Percentiles rank a stretch among this genome's conserved stretches.
phyloP scores from a whole-genome alignment of 139 green algal species.

The Chara braunii region DNA sequence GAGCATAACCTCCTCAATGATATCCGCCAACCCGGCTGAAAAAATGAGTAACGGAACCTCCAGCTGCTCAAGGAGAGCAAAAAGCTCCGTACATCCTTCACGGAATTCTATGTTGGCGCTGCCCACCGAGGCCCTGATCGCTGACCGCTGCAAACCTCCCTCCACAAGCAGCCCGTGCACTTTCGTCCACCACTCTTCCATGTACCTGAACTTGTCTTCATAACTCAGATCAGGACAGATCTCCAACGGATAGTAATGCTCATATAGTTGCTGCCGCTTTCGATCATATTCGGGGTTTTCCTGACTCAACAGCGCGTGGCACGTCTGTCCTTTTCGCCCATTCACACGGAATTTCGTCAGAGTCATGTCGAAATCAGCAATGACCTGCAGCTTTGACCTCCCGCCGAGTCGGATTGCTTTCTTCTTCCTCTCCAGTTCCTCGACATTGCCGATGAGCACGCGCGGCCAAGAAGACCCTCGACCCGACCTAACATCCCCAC shows the following conservation, averaged over 20 bases:
- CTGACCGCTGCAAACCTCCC: conserved; percentile 7
- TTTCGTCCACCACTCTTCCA: conserved; percentile 33
- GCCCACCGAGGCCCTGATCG: conserved; percentile 19
- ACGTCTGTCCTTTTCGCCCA: conserved; percentile 19
- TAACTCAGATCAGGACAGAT: conserved; percentile 12
- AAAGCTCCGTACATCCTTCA: conserved; percentile 12
- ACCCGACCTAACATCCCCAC: too few relatives aligned
- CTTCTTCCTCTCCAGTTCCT: conserved; percentile 23
- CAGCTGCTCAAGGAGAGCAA: conserved; percentile 5
- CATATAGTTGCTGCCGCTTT: conserved; percentile 6
- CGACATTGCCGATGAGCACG: conserved; percentile 4
- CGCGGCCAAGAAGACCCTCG: too few relatives aligned
- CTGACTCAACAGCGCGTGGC: conserved; percentile 10
- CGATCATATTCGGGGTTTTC: conserved; percentile 3
- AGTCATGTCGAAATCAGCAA: conserved; percentile 40
- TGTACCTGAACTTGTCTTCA: conserved; percentile 25
- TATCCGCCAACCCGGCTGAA: conserved; percentile 32
- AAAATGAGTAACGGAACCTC: conserved; percentile 35
- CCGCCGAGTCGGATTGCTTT: conserved; percentile 1
- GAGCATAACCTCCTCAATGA: conserved; percentile 30
- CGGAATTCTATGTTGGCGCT: conserved; percentile 29
- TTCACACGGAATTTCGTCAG: conserved; percentile 27
- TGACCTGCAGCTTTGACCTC: conserved; percentile 14
- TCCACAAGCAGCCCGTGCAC: conserved; percentile 17
- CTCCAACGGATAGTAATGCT: conserved; percentile 23